A percentile compares a stretch with the other conserved stretches of the same genome.
Evolutionary conservation across 108 stramenopile species (phyloP).

Genomic region (Chaetoceros tenuissimus): DNA sequence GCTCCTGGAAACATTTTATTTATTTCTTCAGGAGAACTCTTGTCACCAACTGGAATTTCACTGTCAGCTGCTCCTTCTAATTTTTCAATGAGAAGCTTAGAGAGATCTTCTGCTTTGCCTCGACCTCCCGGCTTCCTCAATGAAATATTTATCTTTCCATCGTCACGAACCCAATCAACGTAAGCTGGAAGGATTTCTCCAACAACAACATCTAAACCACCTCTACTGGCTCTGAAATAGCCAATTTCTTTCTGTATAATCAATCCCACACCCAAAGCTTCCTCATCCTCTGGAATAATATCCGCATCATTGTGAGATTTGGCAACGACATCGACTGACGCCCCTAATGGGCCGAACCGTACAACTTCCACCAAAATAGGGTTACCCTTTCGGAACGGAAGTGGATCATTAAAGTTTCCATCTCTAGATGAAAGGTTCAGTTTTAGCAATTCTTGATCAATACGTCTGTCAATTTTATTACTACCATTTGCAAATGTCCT

Average conservation of each 20-base stretch:
- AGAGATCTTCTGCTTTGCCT: conserved; percentile 51
- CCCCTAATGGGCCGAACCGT: conserved; percentile 69
- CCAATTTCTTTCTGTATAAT: conserved; percentile 66
- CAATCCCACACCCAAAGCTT: conserved; percentile 56
- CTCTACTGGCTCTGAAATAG: conserved; percentile 58
- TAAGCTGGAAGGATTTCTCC: conserved; percentile 72
- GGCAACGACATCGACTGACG: conserved; percentile 61
- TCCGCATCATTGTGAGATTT: conserved; percentile 41
- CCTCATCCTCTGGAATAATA: conserved; percentile 41
- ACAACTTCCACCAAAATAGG: conserved; percentile 66
- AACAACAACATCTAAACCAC: conserved; percentile 59
- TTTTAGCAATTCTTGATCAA: too few species aligned
- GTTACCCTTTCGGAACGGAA: conserved; percentile 22
- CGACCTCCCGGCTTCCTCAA: conserved; percentile 60
- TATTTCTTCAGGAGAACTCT: conserved; percentile 66
- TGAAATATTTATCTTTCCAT: conserved; percentile 54
- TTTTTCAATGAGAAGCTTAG: conserved; percentile 41
- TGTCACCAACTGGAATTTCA: conserved; percentile 57
- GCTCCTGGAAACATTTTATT: conserved; percentile 58
- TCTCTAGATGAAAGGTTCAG: too few species aligned
- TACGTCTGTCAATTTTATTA: too few species aligned
- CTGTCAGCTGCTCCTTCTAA: conserved; percentile 30
- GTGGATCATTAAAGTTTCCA: too few species aligned
- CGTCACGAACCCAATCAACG: conserved; percentile 57
- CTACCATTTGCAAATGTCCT: too few species aligned